Evolutionary conservation across 2,329 filamentous ascomycete genomes (phyloP), one percentile per base, ranked within the genome.

Genomic region (Penicillium sp.): DNA sequence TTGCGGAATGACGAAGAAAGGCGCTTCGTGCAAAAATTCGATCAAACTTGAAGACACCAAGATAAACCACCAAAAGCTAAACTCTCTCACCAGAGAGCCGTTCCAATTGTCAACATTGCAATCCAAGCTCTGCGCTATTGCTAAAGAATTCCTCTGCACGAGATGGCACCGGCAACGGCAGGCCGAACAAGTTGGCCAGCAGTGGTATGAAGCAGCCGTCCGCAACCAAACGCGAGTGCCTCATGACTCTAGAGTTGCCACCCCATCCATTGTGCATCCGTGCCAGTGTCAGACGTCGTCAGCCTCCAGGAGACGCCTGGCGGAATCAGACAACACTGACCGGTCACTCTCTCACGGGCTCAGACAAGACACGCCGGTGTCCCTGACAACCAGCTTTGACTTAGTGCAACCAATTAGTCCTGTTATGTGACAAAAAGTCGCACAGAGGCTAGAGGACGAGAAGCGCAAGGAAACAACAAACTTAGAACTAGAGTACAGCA

Each of bases 141-240:
- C 40, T 1, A 47, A 3, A 47, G 35, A 35, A 10, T 42, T 54
- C 13, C 52, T 54, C 25, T 54, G 23, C n/a, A 21, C 35, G 6
- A 54, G 52, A 27, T 54, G 33, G 52, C 35, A 48, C 5, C n/a
- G 42, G 17, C 35, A 47, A 46, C 35, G n/a, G 2, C 25, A 49
- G 52, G 52, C 52, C 43, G 43, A 54, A 0, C 25, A 29, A 31
- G 9, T 54, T 38, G 35, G 50, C 12, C 31, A 47, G 42, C 19
- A 45, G 41, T 54, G 42, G 51, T 54, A 46, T 37, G 29, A 54
- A 38, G 41, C 31, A 13, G 51, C 51, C 10, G 21, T 54, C 41
- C 42, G 31, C 8, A 54, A 54, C 15, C 31, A 54, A 42, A 31
- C 19, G 46, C 46, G 43, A 13, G 41, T 17, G 5, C 21, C 6